Conservation (phyloP, 192 early-diverging fungal species). For the Linnemannia schmuckeri region DNA sequence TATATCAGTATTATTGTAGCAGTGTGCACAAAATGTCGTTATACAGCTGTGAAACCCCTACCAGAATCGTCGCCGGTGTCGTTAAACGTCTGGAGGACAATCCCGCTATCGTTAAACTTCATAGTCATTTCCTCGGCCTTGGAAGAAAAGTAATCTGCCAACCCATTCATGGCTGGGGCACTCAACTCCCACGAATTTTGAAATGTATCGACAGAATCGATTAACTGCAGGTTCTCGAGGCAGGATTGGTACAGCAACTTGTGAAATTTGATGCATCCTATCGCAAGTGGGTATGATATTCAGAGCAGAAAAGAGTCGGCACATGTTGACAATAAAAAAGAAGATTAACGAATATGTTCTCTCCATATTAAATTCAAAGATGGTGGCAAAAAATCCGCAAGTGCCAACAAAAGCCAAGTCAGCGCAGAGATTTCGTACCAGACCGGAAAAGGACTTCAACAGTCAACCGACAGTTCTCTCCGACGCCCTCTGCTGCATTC, state of each 20-base stretch:
- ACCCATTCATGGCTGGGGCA: conserved; percentile 25
- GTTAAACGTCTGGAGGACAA: conserved; percentile 27
- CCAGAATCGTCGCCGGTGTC: conserved; percentile 16
- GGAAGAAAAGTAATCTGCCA: conserved; percentile 40
- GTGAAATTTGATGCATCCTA: conserved; percentile 55
- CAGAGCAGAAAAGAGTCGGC: background rate
- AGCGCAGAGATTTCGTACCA: conserved; percentile 2
- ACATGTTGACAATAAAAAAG: background rate
- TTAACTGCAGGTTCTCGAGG: conserved; percentile 21
- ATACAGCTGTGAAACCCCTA: background rate
- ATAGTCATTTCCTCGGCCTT: conserved; percentile 48
- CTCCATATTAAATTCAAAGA: conserved; percentile 3
- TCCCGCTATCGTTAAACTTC: conserved; percentile 23
- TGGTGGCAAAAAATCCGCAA: background rate
- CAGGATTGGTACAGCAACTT: conserved; percentile 49
- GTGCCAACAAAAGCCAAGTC: background rate
- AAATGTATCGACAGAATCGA: conserved; percentile 24
- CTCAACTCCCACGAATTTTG: conserved; percentile 37
- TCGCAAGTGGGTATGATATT: too few species aligned
- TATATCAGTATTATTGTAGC: background rate
- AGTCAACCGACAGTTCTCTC: conserved; percentile 41
- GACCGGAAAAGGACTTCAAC: conserved; percentile 48
- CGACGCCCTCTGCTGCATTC: conserved; percentile 48
- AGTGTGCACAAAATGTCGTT: background rate
- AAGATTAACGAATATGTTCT: too few species aligned